A percentile compares a stretch with the other conserved stretches of the same genome.
Evolutionary conservation across 768 basidiomycete species (phyloP).

Genomic region (Termitomyces bulborhizus): DNA sequence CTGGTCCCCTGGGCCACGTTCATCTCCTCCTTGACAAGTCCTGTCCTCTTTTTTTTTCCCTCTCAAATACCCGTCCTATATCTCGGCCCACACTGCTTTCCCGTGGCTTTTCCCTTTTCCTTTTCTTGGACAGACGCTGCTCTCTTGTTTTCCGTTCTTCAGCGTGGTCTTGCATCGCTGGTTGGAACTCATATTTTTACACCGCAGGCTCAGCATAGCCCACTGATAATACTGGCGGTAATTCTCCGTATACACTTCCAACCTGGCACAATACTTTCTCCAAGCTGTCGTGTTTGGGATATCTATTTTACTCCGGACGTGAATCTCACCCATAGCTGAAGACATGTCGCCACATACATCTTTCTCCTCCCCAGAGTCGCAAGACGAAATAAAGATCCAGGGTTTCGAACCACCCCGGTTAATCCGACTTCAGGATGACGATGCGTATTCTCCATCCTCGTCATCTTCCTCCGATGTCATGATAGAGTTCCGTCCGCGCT

Average conservation of each 20-base stretch:
- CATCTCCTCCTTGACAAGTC: constrained; percentile 11
- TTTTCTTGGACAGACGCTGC: neutral
- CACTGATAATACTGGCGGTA: constrained; percentile 5
- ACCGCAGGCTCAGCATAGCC: neutral
- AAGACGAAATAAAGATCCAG: constrained; percentile 13
- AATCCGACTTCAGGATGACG: constrained; percentile 3
- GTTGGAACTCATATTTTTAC: neutral
- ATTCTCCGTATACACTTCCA: constrained; percentile 5
- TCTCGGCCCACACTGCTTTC: constrained; percentile 6
- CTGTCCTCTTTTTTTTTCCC: constrained; percentile 11
- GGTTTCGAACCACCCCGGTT: constrained; percentile 15
- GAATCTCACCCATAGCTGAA: constrained; percentile 7
- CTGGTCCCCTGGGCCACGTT: constrained; percentile 8
- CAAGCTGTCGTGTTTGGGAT: constrained; percentile 18
- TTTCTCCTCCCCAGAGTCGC: constrained; percentile 9
- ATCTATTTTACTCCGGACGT: constrained; percentile 10
- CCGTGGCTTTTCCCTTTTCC: neutral
- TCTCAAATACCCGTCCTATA: constrained; percentile 14
- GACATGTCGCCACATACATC: constrained; percentile 22
- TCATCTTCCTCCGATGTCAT: constrained; percentile 17
- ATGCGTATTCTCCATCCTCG: neutral
- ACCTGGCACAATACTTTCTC: constrained; percentile 18
- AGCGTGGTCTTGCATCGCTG: neutral
- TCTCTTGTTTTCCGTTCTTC: neutral
- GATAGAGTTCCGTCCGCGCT: constrained; percentile 16